These are phyloP conservation scores for Neurospora hispaniola DNA, from an alignment of 495 filamentous ascomycete genomes.

Conservation along the genomic window DNA sequence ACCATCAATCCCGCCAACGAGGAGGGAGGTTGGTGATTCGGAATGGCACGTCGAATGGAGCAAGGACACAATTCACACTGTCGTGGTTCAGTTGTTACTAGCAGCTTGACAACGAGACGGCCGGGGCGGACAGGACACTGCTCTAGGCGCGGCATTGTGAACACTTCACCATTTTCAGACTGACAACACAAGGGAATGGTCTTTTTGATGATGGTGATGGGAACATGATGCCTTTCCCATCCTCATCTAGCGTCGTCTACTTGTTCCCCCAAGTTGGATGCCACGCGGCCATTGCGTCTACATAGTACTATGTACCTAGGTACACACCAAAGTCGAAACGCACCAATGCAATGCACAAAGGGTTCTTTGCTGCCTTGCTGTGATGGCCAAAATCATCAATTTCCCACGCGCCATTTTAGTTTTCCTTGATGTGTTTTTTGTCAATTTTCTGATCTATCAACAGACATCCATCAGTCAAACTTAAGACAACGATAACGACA, in stretches of 20 bases:
- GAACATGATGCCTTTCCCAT: background rate
- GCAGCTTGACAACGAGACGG: background rate
- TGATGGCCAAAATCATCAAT: no score
- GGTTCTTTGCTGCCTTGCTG: background rate
- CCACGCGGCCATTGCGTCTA: background rate
- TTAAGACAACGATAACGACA: no score
- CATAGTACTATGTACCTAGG: no score
- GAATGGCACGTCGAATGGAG: background rate
- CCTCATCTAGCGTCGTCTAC: background rate
- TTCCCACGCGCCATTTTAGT: background rate
- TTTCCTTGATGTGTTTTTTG: background rate
- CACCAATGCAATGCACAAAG: background rate
- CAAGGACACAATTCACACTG: background rate
- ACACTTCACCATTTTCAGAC: background rate
- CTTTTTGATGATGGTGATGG: background rate
- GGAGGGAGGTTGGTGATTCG: background rate
- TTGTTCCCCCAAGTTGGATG: background rate
- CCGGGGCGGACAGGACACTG: no score
- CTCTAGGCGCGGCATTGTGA: background rate
- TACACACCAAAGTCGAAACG: background rate
- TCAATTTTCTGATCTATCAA: no score
- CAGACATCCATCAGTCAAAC: no score
- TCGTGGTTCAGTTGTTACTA: background rate
- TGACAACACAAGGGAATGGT: background rate
- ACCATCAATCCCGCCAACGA: background rate